A percentile compares a stretch with the other conserved stretches of the same genome.
These are phyloP conservation scores for Volvox carteri DNA, from an alignment of 163 green algal species.

Conservation along the genomic window DNA sequence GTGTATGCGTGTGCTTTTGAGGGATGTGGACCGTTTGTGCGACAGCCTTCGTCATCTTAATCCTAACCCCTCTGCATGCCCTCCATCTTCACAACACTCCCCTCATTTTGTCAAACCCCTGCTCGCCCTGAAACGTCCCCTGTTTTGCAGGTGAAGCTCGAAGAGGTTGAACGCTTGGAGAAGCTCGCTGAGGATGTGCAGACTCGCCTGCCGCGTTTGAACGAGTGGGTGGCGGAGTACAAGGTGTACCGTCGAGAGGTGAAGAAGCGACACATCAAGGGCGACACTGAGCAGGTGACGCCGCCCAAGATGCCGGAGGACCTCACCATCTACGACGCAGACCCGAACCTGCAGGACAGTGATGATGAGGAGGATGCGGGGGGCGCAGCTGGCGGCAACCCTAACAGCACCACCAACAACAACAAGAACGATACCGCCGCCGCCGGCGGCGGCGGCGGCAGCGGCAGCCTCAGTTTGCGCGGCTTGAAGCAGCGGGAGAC, in stretches of 20 bases:
- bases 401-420: background rate
- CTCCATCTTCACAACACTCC: too few relatives aligned
- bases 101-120: too few relatives aligned
- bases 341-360: constrained; percentile 9
- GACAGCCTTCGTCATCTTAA: too few relatives aligned
- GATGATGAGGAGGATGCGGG: background rate
- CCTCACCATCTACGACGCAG: constrained; percentile 35
- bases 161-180: constrained; percentile 9
- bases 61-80: too few relatives aligned
- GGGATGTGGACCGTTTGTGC: background rate
- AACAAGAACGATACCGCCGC: background rate
- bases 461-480: background rate
- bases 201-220: constrained; percentile 3
- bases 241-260: constrained; percentile 7
- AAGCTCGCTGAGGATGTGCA: constrained; percentile 31
- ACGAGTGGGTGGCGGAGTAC: constrained; percentile 39
- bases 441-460: background rate
- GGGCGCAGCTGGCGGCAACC: background rate
- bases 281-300: background rate
- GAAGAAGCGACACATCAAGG: background rate
- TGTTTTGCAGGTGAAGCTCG: constrained; percentile 34
- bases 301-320: constrained; percentile 48
- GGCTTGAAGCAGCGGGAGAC: too few relatives aligned
- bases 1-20: background rate
- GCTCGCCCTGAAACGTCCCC: too few relatives aligned